Percentiles rank a stretch among this genome's conserved stretches.
Conservation (phyloP, 2,329 filamentous ascomycete species). For the Colletotrichum gloeosporioides region DNA sequence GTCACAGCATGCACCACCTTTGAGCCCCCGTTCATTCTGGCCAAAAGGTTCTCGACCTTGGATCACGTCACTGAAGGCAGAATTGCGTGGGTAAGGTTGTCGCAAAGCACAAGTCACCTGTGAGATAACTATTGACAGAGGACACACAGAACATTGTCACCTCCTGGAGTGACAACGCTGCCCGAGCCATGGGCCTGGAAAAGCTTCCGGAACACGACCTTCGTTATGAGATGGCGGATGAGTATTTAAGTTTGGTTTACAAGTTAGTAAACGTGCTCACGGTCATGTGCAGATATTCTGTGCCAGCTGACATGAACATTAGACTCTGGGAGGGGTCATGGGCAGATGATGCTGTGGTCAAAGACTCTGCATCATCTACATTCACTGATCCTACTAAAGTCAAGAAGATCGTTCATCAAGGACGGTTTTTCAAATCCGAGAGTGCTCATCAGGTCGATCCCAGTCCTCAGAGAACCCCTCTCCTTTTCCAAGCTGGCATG, state of each 20-base stretch:
- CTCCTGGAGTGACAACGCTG: constrained; percentile 5
- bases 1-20: background rate
- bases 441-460: background rate
- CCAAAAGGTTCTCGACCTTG: background rate
- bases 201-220: background rate
- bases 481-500: constrained; percentile 28
- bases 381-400: constrained; percentile 4
- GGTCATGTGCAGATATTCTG: background rate
- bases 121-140: background rate
- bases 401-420: constrained; percentile 16
- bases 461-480: constrained; percentile 17
- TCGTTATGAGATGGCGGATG: background rate
- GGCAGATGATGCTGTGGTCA: constrained; percentile 7
- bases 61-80: constrained; percentile 1
- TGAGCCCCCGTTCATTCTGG: background rate
- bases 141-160: background rate
- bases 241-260: background rate
- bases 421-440: background rate
- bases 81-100: background rate
- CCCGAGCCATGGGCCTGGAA: background rate
- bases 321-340: constrained; percentile 19
- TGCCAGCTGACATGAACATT: background rate
- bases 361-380: background rate
- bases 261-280: background rate
- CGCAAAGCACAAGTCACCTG: background rate